phyloP scores from a whole-genome alignment of 768 basidiomycete species.

The Boletus tylopilopsis region DNA sequence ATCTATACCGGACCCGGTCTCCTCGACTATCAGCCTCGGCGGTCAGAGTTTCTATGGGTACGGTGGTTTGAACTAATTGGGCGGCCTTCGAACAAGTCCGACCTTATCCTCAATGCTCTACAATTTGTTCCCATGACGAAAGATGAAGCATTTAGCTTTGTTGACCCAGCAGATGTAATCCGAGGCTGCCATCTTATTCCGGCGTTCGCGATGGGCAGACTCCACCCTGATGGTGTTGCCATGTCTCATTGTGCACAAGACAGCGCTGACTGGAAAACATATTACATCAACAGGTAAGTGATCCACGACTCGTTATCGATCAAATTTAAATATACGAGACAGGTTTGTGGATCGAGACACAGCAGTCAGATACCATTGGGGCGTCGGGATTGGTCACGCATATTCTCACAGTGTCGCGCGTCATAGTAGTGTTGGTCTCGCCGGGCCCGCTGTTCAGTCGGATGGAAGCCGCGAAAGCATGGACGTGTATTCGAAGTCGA shows the following conservation, averaged over 20 bases:
- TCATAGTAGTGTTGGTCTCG: too few relatives aligned
- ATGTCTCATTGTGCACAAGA: background rate
- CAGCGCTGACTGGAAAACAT: background rate
- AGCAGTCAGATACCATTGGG: background rate
- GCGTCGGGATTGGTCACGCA: background rate
- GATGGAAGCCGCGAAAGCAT: too few relatives aligned
- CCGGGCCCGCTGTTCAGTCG: too few relatives aligned
- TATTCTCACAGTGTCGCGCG: background rate
- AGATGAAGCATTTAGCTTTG: background rate
- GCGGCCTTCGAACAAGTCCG: background rate
- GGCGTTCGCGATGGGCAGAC: background rate
- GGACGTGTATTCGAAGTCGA: too few relatives aligned
- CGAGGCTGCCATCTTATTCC: background rate
- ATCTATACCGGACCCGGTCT: background rate
- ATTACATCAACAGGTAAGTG: background rate
- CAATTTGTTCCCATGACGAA: background rate
- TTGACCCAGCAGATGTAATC: background rate
- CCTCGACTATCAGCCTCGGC: background rate
- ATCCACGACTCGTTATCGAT: too few relatives aligned
- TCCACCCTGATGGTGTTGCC: background rate
- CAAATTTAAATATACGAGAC: too few relatives aligned
- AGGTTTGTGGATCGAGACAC: background rate
- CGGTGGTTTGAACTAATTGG: background rate
- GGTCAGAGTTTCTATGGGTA: background rate
- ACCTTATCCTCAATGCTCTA: background rate